Percentiles rank a stretch among this genome's conserved stretches.
phyloP scores from a whole-genome alignment of 495 filamentous ascomycete species.

The Lasiosphaeria ovina region DNA sequence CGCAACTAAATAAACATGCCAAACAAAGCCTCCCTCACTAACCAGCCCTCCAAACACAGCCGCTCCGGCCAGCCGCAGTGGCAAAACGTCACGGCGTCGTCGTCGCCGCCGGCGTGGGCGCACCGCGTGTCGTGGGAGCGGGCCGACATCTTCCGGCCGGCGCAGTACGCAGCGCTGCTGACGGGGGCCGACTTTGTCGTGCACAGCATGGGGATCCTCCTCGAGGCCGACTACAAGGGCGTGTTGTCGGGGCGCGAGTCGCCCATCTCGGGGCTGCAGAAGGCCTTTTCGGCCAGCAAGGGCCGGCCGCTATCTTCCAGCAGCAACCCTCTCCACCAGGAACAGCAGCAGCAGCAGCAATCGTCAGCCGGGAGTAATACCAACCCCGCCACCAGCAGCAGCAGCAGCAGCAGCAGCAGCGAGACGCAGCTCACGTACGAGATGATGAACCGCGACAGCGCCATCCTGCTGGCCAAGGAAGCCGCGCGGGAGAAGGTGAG shows the following conservation, averaged over 20 bases:
- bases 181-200: constrained; percentile 77
- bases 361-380: constrained; percentile 52
- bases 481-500: constrained; percentile 60
- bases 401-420: constrained; percentile 37
- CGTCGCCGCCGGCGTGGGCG: constrained; percentile 74
- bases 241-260: constrained; percentile 80
- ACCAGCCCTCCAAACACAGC: constrained; percentile 39
- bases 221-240: constrained; percentile 97
- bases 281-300: constrained; percentile 58
- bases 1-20: background rate
- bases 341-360: constrained; percentile 34
- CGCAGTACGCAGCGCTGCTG: constrained; percentile 70
- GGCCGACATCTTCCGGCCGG: constrained; percentile 80
- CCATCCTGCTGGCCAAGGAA: constrained; percentile 82
- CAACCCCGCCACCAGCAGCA: background rate
- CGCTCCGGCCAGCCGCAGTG: constrained; percentile 88
- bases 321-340: constrained; percentile 58
- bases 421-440: constrained; percentile 89
- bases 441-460: constrained; percentile 90
- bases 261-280: constrained; percentile 66
- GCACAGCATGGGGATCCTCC: constrained; percentile 91
- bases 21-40: background rate
- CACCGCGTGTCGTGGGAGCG: constrained; percentile 79
- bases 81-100: constrained; percentile 71
- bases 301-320: constrained; percentile 55